Conservation (phyloP, 2,329 filamentous ascomycete genomes). For the Exophiala dermatitidis region DNA sequence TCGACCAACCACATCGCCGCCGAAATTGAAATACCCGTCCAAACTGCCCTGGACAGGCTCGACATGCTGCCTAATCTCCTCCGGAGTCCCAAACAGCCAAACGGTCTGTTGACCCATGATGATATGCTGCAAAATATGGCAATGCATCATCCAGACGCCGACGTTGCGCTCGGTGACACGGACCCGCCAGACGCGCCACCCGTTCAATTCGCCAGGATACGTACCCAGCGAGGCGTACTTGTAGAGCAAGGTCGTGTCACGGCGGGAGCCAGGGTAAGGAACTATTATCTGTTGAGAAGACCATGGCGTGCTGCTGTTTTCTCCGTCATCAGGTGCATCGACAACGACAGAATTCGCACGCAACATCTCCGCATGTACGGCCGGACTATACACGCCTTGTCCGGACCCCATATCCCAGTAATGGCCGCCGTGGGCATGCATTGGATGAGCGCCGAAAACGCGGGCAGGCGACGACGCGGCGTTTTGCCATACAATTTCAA, state of each 20-base stretch:
- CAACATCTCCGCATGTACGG: slow-evolving; percentile 34
- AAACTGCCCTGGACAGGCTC: slow-evolving; percentile 18
- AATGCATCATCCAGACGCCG: slow-evolving; percentile 49
- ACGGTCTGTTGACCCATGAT: slow-evolving; percentile 36
- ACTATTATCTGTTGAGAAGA: not conserved
- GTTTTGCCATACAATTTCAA: slow-evolving; percentile 43
- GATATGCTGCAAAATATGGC: slow-evolving; percentile 45
- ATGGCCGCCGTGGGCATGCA: slow-evolving; percentile 43
- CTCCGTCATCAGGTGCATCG: not conserved
- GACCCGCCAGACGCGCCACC: slow-evolving; percentile 58
- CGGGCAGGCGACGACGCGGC: slow-evolving; percentile 27
- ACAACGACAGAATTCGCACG: slow-evolving; percentile 20
- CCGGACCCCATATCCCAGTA: slow-evolving; percentile 44
- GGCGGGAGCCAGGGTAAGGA: slow-evolving; percentile 9
- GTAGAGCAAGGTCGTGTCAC: slow-evolving; percentile 51
- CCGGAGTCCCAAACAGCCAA: slow-evolving; percentile 41
- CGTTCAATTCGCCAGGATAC: slow-evolving; percentile 37
- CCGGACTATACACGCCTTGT: slow-evolving; percentile 39
- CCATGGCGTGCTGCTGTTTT: too few relatives aligned
- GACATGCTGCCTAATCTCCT: slow-evolving; percentile 34
- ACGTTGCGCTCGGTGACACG: slow-evolving; percentile 36
- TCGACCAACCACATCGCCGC: slow-evolving; percentile 33
- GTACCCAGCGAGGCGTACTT: slow-evolving; percentile 39
- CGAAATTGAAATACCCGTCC: slow-evolving; percentile 40
- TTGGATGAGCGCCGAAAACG: slow-evolving; percentile 37